Conservation (phyloP, 2,329 filamentous ascomycete genomes). For the Zasmidium cellare region DNA sequence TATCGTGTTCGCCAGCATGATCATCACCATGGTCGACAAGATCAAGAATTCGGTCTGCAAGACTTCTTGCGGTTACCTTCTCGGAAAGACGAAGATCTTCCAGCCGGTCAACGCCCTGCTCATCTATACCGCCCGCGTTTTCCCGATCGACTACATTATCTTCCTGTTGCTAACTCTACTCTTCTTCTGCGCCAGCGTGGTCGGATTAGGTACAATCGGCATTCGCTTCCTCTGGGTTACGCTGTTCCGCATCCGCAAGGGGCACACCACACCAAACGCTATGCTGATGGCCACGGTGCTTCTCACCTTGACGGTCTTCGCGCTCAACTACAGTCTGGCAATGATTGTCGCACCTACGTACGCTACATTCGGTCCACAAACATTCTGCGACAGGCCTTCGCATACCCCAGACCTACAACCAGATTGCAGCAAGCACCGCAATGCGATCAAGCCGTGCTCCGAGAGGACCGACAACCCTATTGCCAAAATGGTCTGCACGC, state of each 20-base stretch:
- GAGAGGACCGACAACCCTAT: constrained; percentile 70
- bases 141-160: constrained; percentile 89
- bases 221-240: constrained; percentile 96
- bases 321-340: constrained; percentile 87
- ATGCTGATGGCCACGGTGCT: constrained; percentile 88
- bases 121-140: constrained; percentile 75
- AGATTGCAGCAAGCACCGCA: constrained; percentile 70
- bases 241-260: constrained; percentile 87
- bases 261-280: constrained; percentile 87
- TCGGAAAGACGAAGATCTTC: constrained; percentile 86
- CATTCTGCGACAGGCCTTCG: constrained; percentile 77
- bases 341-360: constrained; percentile 98
- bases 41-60: constrained; percentile 94
- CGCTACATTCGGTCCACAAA: constrained; percentile 89
- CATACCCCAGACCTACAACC: constrained; percentile 64
- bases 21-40: constrained; percentile 95
- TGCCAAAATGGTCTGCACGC: constrained; percentile 83
- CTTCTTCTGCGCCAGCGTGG: constrained; percentile 84
- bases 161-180: constrained; percentile 82
- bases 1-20: constrained; percentile 84
- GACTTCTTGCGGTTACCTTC: constrained; percentile 84
- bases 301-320: constrained; percentile 83
- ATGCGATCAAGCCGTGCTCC: constrained; percentile 78
- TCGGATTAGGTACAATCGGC: constrained; percentile 81
- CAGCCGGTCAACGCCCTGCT: constrained; percentile 93